Evolutionary conservation across 495 filamentous ascomycete genomes (phyloP).

Genomic region (Opeltia flavorubescens): DNA sequence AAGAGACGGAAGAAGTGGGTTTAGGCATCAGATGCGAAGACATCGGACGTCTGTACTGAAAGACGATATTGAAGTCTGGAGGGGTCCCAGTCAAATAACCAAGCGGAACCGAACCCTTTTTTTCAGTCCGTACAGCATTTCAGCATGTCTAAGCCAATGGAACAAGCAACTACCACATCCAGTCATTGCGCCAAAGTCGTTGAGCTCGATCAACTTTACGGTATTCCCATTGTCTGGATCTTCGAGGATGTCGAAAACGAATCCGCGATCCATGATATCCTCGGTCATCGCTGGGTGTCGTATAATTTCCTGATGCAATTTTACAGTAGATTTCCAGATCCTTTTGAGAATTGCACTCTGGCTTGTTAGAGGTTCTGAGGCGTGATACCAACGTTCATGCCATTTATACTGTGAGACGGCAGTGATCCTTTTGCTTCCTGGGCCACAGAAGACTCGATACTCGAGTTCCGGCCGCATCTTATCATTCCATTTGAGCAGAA

Average conservation of each 20-base stretch:
- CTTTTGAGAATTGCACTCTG: slow-evolving; percentile 5
- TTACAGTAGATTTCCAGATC: slow-evolving; percentile 6
- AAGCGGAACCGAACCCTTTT: slow-evolving; percentile 6
- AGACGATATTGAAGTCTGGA: neutral
- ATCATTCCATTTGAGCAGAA: slow-evolving; percentile 20
- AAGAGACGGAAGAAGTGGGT: slow-evolving; percentile 16
- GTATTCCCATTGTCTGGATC: slow-evolving; percentile 1
- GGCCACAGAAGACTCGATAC: slow-evolving; percentile 23
- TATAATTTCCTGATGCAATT: slow-evolving; percentile 3
- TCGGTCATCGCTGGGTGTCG: slow-evolving; percentile 5
- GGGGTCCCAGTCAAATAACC: slow-evolving; percentile 3
- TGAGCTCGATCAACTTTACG: slow-evolving; percentile 10
- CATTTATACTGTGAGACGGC: slow-evolving; percentile 24
- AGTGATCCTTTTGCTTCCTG: slow-evolving; percentile 13
- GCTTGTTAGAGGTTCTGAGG: neutral
- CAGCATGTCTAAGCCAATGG: slow-evolving; percentile 9
- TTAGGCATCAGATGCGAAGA: too few species aligned
- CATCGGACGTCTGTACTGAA: too few species aligned
- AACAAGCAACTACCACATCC: slow-evolving; percentile 11
- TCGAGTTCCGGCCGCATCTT: slow-evolving; percentile 15
- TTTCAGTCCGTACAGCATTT: slow-evolving; percentile 9
- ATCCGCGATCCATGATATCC: slow-evolving; percentile 2
- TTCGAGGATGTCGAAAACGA: slow-evolving; percentile 8
- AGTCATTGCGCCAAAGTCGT: slow-evolving; percentile 13
- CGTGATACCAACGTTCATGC: slow-evolving; percentile 19